Evolutionary conservation across 169 alveolate genomes (phyloP), one percentile per base, ranked within the genome.

Genomic region (Babesia sp.): DNA sequence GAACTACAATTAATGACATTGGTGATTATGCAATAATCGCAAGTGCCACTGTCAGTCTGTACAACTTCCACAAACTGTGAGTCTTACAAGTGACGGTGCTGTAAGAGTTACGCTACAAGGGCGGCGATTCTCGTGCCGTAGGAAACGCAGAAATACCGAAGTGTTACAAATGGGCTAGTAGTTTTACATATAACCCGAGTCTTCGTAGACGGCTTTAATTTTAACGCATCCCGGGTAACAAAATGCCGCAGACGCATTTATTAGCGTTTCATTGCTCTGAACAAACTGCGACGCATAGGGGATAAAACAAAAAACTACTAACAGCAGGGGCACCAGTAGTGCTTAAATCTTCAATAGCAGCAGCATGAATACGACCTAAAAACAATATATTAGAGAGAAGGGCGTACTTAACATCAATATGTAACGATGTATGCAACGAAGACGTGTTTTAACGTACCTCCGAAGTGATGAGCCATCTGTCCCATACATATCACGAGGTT

Each of bases 401-500:
- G 9, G 9, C 24, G 14, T 11, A 8, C 14, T 9, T 50, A 11
- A 7, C 41, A n/a, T 7, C 22, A 22, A 20, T 54, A 54, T 54
- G 28, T 24, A 50, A 50, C 36, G n/a, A 50, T 16, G n/a, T n/a
- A n/a, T n/a, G n/a, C n/a, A n/a, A n/a, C n/a, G n/a, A n/a, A n/a
- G n/a, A n/a, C n/a, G n/a, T n/a, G 28, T 6, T 20, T 16, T 11
- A 54, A 68, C 61, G 36, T 53, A 75, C 85, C 78, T 7, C 41
- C 57, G 53, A 7, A 14, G 24, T 31, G 26, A 29, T 18, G 29
- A 33, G 66, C 22, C 37, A 22, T 12, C 33, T 8, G 26, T 55
- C 58, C 63, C 24, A 56, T 18, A 37, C 37, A 36, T 29, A 79
- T 60, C 20, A 71, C 44, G 18, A 73, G 75, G 53, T 70, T 68